phyloP scores from a whole-genome alignment of 108 stramenopile species.

The Nannochloropsis gaditana region DNA sequence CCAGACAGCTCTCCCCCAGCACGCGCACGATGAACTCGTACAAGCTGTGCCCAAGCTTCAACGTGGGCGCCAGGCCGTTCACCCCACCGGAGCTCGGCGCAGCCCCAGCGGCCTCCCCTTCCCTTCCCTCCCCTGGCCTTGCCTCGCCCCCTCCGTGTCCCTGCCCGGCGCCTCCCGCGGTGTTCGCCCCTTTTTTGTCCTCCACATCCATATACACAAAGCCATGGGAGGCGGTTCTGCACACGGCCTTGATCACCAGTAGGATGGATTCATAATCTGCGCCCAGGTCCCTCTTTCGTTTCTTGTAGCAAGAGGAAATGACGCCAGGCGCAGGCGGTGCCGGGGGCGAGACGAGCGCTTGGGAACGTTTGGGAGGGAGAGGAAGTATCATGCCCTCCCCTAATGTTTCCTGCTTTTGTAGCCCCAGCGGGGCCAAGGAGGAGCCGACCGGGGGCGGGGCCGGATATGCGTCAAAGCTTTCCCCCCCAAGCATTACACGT shows the following conservation, averaged over 20 bases:
- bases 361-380: too few relatives aligned
- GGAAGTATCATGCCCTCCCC: too few relatives aligned
- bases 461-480: too few relatives aligned
- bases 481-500: too few relatives aligned
- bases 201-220: conserved; percentile 20
- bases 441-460: too few relatives aligned
- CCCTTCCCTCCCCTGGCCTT: background rate
- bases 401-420: too few relatives aligned
- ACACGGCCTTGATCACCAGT: background rate
- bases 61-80: background rate
- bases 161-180: background rate
- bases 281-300: background rate
- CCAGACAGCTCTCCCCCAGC: conserved; percentile 7
- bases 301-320: conserved; percentile 2
- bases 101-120: background rate
- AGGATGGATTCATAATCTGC: background rate
- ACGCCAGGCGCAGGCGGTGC: background rate
- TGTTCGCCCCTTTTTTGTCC: background rate
- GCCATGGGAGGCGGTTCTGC: background rate
- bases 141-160: background rate
- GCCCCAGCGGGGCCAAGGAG: too few relatives aligned
- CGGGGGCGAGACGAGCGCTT: background rate
- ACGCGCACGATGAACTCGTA: background rate
- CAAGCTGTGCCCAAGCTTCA: conserved; percentile 5
- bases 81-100: background rate